These are phyloP conservation scores for Colletotrichum sp. DNA, from an alignment of 2,329 filamentous ascomycete genomes.

Conservation along the genomic window DNA sequence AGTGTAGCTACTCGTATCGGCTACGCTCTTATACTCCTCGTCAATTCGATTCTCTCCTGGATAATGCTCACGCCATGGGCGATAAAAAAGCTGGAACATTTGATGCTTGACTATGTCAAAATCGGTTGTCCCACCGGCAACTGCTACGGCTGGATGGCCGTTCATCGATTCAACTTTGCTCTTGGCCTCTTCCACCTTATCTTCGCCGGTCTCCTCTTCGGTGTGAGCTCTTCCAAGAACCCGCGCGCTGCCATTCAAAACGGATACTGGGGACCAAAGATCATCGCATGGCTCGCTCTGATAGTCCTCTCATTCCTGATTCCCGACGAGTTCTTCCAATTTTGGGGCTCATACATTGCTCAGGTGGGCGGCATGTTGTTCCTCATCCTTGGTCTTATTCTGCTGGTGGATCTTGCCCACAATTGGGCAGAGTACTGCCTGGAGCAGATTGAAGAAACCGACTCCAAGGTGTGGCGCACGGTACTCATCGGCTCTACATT, in stretches of 20 bases:
- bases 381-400: constrained; percentile 87
- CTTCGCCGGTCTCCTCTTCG: constrained; percentile 82
- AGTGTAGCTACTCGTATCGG: constrained; percentile 97
- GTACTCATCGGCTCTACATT: constrained; percentile 91
- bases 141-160: constrained; percentile 94
- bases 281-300: constrained; percentile 85
- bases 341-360: constrained; percentile 95
- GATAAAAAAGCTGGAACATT: constrained; percentile 89
- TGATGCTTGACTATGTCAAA: constrained; percentile 94
- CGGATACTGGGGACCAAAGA: constrained; percentile 98
- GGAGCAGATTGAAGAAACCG: constrained; percentile 87
- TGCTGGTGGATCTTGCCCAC: constrained; percentile 94
- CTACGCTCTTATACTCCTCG: constrained; percentile 89
- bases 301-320: constrained; percentile 95
- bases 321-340: constrained; percentile 90
- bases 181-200: constrained; percentile 93
- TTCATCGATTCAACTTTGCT: constrained; percentile 97
- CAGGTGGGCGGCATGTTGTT: constrained; percentile 91
- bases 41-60: constrained; percentile 98
- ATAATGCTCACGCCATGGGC: constrained; percentile 99
- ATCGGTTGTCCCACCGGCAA: constrained; percentile 90
- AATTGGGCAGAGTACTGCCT: constrained; percentile 98
- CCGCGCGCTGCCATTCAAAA: constrained; percentile 90
- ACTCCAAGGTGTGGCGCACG: constrained; percentile 83
- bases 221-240: constrained; percentile 86